These are phyloP conservation scores for Populus davidiana DNA, from an alignment of 345 rosid genomes.

Conservation along the genomic window DNA sequence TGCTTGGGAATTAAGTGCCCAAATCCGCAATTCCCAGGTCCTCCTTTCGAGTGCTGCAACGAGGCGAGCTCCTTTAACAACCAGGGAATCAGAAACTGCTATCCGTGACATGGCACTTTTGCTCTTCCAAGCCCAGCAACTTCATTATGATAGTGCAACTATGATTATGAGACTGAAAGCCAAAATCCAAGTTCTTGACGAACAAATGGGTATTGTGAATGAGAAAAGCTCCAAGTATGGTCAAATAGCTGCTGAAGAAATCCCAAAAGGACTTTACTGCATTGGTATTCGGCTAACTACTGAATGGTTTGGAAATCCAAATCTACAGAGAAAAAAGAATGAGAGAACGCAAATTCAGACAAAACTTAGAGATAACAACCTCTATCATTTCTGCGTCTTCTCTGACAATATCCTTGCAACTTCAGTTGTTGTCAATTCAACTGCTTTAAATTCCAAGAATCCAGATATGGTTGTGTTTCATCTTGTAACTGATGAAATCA, in stretches of 20 bases:
- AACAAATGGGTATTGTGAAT: slow-evolving; percentile 57
- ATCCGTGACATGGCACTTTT: slow-evolving; percentile 80
- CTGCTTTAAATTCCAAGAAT: slow-evolving; percentile 59
- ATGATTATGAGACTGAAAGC: slow-evolving; percentile 94
- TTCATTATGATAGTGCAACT: slow-evolving; percentile 87
- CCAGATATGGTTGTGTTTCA: slow-evolving; percentile 71
- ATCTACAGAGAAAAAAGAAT: slow-evolving; percentile 38
- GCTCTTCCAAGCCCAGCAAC: slow-evolving; percentile 82
- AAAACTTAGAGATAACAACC: slow-evolving; percentile 54
- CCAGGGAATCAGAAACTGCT: slow-evolving; percentile 67
- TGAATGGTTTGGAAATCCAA: slow-evolving; percentile 63
- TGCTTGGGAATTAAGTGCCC: slow-evolving; percentile 97
- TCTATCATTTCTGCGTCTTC: slow-evolving; percentile 78
- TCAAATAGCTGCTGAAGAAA: slow-evolving; percentile 97
- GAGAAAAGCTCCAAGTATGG: slow-evolving; percentile 89
- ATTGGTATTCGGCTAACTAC: slow-evolving; percentile 76
- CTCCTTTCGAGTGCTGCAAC: slow-evolving; percentile 76
- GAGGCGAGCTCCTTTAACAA: slow-evolving; percentile 63
- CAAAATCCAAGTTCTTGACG: slow-evolving; percentile 73
- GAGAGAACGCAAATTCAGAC: slow-evolving; percentile 39
- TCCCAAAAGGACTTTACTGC: slow-evolving; percentile 89
- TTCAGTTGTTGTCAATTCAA: slow-evolving; percentile 88
- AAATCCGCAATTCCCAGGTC: slow-evolving; percentile 79
- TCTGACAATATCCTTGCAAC: slow-evolving; percentile 90
- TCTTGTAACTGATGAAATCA: slow-evolving; percentile 82